Base-by-base conservation (phyloP, 108 stramenopile genomes). In the Epipyxis sp. region DNA sequence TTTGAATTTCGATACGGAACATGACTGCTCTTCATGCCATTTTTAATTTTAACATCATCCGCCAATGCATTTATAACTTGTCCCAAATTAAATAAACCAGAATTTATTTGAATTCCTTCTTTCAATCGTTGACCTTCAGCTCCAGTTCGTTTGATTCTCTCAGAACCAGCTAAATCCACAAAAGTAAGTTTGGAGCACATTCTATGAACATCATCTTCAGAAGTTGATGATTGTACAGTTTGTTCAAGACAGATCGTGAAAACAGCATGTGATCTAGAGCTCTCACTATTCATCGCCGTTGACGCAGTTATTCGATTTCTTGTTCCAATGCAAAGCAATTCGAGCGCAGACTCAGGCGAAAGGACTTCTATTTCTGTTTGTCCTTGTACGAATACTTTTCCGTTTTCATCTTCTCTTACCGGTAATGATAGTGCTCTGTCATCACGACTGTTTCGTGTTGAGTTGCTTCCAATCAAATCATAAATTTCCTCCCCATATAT, bases 131-230 rank as follows among this genome's bases (percentile, higher is more conserved):
- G 30, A 35, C 6, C 35, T 3, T 16, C 34, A 25, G 20, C 34
- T 6, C 30, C 25, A 16, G 34, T 65, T 25, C 87, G 86, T 54
- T 85, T 79, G 44, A 87, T 83, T 10, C 89, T 76, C 79, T 89
- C 88, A 45, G 76, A 84, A 2, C 88, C 88, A 39, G 87, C 87
- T 54, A 89, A 84, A 42, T 89, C 88, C 25, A 89, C 87, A 3
- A 89, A 42, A 71, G 84, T 83, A 13, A 89, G 54, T 78, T 85
- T 86, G n/a, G n/a, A n/a, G n/a, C n/a, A n/a, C n/a, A n/a, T 85
- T 97, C 96, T 0, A 97, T 87, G 81, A 96, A 96, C 44, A 92
- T 89, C 25, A 91, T 91, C 44, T 69, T 44, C 0, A 85, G 41
- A 2, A 25, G 68, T 79, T 32, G 41, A 42, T 20, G 59, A 29